These are phyloP conservation scores for Strombidium stylifer DNA, from an alignment of 73 alveolate genomes.

Conservation along the genomic window DNA sequence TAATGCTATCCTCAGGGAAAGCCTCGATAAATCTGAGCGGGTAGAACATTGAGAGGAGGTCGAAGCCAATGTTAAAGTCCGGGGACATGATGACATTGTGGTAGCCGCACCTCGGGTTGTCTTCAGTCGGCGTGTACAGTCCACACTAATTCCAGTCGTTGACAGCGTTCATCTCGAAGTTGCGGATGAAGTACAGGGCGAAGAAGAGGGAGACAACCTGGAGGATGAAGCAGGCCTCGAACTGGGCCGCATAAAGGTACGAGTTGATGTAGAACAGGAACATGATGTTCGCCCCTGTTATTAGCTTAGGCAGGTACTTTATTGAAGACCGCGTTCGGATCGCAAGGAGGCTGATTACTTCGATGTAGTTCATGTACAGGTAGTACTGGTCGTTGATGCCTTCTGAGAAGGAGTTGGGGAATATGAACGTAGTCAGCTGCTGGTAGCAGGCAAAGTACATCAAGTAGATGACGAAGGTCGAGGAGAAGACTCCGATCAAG, in stretches of 20 bases:
- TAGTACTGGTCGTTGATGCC: constrained; percentile 31
- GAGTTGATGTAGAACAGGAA: constrained; percentile 20
- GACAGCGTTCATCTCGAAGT: constrained; percentile 23
- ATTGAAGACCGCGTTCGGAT: constrained; percentile 39
- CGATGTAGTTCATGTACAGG: constrained; percentile 32
- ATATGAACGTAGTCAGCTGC: constrained; percentile 9
- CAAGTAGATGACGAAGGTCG: constrained; percentile 26
- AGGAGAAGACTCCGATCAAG: background rate
- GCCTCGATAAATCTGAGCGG: constrained; percentile 21
- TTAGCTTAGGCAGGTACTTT: constrained; percentile 33
- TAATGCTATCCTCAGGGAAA: background rate
- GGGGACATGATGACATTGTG: background rate
- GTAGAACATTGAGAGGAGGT: constrained; percentile 38
- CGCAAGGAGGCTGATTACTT: constrained; percentile 10
- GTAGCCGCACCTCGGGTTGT: constrained; percentile 44
- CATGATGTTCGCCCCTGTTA: background rate
- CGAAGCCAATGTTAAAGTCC: constrained; percentile 36
- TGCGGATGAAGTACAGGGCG: constrained; percentile 8
- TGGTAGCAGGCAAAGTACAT: constrained; percentile 40
- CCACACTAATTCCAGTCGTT: constrained; percentile 46
- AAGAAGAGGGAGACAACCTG: background rate
- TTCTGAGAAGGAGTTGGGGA: constrained; percentile 1
- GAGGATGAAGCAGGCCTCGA: constrained; percentile 18
- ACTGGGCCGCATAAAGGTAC: constrained; percentile 13
- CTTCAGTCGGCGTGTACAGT: constrained; percentile 21